phyloP scores from a whole-genome alignment of 768 basidiomycete species.

The Dacryopinax spathularia region DNA sequence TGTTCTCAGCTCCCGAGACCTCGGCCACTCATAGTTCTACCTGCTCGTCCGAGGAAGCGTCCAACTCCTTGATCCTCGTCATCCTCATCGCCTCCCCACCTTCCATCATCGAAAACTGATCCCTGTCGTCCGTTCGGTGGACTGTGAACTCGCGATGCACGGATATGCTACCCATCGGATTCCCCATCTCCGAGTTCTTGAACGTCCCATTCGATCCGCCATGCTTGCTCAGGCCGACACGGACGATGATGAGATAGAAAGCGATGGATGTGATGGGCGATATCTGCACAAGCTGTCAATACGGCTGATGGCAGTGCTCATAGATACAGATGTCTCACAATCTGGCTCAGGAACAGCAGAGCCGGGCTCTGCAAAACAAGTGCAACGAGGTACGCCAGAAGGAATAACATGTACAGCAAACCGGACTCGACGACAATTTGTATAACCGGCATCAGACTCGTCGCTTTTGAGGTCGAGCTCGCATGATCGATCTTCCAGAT shows the following conservation, averaged over 20 bases:
- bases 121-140: neutral
- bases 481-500: neutral
- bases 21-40: neutral
- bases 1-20: too few relatives aligned
- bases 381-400: neutral
- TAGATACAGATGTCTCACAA: too few relatives aligned
- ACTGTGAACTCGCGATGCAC: neutral
- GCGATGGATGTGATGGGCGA: neutral
- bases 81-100: neutral
- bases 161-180: neutral
- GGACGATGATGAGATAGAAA: neutral
- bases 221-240: neutral
- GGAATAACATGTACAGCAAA: neutral
- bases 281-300: too few relatives aligned
- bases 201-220: neutral
- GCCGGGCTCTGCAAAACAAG: neutral
- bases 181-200: neutral
- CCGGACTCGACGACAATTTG: neutral
- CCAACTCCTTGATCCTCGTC: neutral
- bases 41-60: neutral
- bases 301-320: too few relatives aligned
- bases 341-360: neutral
- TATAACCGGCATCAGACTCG: neutral
- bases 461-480: neutral
- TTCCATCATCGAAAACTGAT: neutral